A percentile compares a stretch with the other conserved stretches of the same genome.
Conservation (phyloP, 495 filamentous ascomycete species). For the Parmelia sp. region DNA sequence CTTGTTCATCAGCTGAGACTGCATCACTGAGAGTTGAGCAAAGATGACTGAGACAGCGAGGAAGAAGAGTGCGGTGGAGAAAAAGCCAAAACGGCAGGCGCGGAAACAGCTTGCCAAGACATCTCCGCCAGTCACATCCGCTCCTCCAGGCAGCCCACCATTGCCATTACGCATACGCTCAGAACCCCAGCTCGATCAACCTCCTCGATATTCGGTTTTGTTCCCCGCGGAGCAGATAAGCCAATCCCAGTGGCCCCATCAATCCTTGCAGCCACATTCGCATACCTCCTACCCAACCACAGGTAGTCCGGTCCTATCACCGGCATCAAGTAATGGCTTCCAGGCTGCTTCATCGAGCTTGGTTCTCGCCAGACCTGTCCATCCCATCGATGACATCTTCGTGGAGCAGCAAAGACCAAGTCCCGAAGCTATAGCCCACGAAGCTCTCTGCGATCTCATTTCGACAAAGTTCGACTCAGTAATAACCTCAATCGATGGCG, state of each 20-base stretch:
- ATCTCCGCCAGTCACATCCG: background rate
- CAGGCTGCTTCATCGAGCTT: background rate
- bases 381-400: background rate
- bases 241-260: background rate
- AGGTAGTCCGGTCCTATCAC: background rate
- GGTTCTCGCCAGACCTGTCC: background rate
- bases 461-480: constrained; percentile 53
- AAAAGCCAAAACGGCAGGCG: background rate
- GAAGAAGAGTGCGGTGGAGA: background rate
- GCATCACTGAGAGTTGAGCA: background rate
- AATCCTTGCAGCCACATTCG: background rate
- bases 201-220: constrained; percentile 1
- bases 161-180: background rate
- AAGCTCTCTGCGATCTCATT: constrained; percentile 51
- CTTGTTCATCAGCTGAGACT: background rate
- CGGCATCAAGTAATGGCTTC: background rate
- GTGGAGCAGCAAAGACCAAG: background rate
- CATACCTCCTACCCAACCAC: background rate
- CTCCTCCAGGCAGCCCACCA: background rate
- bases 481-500: constrained; percentile 62
- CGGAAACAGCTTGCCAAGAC: constrained; percentile 5
- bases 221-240: constrained; percentile 1
- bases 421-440: constrained; percentile 18
- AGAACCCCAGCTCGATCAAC: background rate
- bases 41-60: background rate